phyloP scores from a whole-genome alignment of 129 eudicot genomes.

The Artemisia annua region DNA sequence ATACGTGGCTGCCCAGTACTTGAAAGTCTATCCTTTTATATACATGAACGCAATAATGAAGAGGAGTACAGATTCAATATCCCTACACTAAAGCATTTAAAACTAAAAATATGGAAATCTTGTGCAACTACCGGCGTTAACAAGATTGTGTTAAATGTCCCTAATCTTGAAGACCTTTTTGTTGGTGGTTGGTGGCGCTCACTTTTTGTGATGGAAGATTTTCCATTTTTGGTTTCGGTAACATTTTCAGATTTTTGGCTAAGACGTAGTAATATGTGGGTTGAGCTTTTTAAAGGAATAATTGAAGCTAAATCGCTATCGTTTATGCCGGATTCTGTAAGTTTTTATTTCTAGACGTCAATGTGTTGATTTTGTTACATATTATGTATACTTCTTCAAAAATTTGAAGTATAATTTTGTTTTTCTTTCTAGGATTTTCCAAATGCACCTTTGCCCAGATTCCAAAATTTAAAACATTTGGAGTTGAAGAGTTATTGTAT shows the following conservation, averaged over 20 bases:
- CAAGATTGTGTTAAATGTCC: neutral
- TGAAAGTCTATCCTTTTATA: neutral
- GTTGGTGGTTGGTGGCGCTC: neutral
- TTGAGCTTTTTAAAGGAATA: slow-evolving; percentile 17
- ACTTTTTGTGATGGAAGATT: slow-evolving; percentile 8
- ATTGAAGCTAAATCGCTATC: slow-evolving; percentile 21
- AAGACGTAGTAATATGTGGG: neutral
- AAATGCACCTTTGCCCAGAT: neutral
- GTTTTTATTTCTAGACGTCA: neutral
- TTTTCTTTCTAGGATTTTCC: neutral
- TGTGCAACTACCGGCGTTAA: neutral
- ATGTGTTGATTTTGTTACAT: neutral
- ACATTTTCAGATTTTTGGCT: neutral
- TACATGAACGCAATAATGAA: neutral
- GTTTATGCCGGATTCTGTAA: neutral
- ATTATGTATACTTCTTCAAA: too few species aligned
- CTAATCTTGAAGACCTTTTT: neutral
- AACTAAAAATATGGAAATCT: too few species aligned
- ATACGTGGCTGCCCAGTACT: slow-evolving; percentile 6
- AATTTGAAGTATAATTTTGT: neutral
- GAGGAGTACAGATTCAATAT: neutral
- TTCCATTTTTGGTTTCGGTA: slow-evolving; percentile 17
- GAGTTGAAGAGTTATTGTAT: neutral
- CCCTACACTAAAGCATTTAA: neutral
- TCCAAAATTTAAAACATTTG: slow-evolving; percentile 19